Evolutionary conservation across 148 eudicot species (phyloP).

Genomic region (Cornus florida): DNA sequence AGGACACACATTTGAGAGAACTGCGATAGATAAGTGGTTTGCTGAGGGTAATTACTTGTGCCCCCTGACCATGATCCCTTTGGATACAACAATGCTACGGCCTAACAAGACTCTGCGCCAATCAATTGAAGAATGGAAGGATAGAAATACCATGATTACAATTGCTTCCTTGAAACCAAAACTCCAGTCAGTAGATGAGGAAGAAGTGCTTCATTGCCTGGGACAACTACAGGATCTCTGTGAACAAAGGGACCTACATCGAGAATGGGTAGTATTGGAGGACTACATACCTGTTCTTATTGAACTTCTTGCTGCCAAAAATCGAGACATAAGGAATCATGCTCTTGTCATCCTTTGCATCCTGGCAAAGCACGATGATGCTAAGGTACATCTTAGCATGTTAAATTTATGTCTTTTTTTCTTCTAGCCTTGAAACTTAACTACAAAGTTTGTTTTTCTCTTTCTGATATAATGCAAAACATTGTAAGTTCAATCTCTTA

Average conservation of each 20-base stretch:
- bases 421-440: background rate
- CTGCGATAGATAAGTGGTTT: conserved; percentile 41
- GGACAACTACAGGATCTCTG: conserved; percentile 33
- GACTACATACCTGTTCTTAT: conserved; percentile 38
- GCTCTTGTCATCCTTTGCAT: conserved; percentile 29
- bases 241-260: conserved; percentile 36
- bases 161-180: conserved; percentile 33
- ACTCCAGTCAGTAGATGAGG: conserved; percentile 26
- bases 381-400: conserved; percentile 28
- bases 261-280: conserved; percentile 45
- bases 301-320: conserved; percentile 31
- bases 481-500: background rate
- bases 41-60: conserved; percentile 31
- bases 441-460: conserved; percentile 2
- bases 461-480: background rate
- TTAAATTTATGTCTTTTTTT: no score
- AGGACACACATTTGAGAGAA: conserved; percentile 45
- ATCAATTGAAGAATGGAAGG: conserved; percentile 51
- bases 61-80: conserved; percentile 28
- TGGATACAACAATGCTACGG: conserved; percentile 31
- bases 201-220: conserved; percentile 31
- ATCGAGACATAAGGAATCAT: conserved; percentile 30
- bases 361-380: conserved; percentile 39
- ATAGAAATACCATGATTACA: conserved; percentile 38
- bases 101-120: conserved; percentile 47